Base-by-base conservation (phyloP, 257 asterid species). In the Solanum dulcamara region DNA sequence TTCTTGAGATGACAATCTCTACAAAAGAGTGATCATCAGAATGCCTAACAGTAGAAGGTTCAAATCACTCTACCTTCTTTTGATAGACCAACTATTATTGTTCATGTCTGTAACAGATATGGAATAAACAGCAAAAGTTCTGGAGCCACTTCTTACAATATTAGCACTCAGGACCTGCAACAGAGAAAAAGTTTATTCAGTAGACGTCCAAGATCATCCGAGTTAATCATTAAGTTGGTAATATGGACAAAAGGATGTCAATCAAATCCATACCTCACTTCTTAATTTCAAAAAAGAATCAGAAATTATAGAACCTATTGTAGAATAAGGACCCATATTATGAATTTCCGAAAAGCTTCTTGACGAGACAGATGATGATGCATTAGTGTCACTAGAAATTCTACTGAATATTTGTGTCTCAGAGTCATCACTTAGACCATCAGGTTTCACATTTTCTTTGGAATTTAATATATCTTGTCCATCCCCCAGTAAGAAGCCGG, bases 131-230 rank as follows among this genome's bases (percentile, higher is more conserved):
- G 98, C 95, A 35, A 95, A 94, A 67, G 94, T 94, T 87, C 90
- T 93, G 84, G 98, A 90, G 64, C 97, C 99, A 91, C 98, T 91
- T 92, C 91, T 95, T 85, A 96, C 98, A 86, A 96, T 92, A 89
- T 94, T 95, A 87, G 97, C 97, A 89, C 97, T 93, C 75, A 90
- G 81, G 85, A 95, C 97, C 97, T 96, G 95, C 86, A 90, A 89
- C 86, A 84, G 80, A 64, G 42, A 85, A 86, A 90, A n/a, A 59
- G 55, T 32, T 71, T 10, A 37, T 71, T 37, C 80, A 71, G 80
- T 38, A 22, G 80, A 22, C 32, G 28, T 71, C 51, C 51, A 71
- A 71, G 51, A 37, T n/a, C 51, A 38, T 22, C 40, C 10, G 6
- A 38, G 51, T 71, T 71, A 71, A 35, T 38, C 51, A 42, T 40